Conservation (phyloP, 2,329 filamentous ascomycete species). For the Botrytis byssoidea region DNA sequence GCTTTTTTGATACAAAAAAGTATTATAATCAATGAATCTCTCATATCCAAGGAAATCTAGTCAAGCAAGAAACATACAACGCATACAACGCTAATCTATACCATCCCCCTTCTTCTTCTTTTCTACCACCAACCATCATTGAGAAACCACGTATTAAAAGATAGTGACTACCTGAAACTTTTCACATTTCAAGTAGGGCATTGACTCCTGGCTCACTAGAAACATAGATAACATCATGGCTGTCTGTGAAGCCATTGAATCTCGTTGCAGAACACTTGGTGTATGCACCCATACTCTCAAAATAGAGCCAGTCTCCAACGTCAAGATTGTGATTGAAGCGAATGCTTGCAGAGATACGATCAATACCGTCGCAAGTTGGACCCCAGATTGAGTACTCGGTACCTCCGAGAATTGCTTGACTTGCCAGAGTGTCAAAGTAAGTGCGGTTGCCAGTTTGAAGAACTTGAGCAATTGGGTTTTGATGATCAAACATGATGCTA, state of each 20-base stretch:
- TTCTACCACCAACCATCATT: background rate
- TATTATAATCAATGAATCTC: background rate
- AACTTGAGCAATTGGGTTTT: conserved; percentile 82
- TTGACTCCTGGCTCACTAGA: conserved; percentile 87
- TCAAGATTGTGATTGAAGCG: conserved; percentile 75
- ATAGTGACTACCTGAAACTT: background rate
- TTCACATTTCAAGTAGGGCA: conserved; percentile 57
- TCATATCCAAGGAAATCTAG: conserved; percentile 10
- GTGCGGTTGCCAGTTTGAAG: conserved; percentile 61
- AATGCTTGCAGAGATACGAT: conserved; percentile 83
- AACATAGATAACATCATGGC: conserved; percentile 90
- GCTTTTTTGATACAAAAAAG: background rate
- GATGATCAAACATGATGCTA: conserved; percentile 99
- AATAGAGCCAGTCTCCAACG: conserved; percentile 97
- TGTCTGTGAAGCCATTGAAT: conserved; percentile 95
- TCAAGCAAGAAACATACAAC: background rate
- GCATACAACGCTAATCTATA: background rate
- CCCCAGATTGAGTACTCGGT: conserved; percentile 97
- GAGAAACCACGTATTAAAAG: background rate
- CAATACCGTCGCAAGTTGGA: conserved; percentile 95
- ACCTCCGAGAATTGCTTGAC: conserved; percentile 50
- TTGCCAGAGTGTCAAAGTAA: conserved; percentile 55
- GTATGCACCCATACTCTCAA: conserved; percentile 98
- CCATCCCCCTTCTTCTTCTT: background rate
- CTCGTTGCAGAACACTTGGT: conserved; percentile 96